phyloP scores from a whole-genome alignment of 2,329 filamentous ascomycete species.

The Dactylellina drechsleri region DNA sequence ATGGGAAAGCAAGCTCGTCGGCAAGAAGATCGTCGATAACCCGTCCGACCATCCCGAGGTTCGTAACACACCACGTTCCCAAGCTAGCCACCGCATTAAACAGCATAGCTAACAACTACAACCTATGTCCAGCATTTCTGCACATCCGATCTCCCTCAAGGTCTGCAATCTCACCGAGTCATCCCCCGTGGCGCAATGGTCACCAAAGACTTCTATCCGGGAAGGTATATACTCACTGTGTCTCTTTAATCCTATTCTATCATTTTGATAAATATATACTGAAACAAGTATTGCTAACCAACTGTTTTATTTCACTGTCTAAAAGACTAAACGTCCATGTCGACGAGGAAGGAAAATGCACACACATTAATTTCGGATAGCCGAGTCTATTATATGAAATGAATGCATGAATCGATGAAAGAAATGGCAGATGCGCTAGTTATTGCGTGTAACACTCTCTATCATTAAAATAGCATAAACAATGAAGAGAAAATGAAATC shows the following conservation, averaged over 20 bases:
- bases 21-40: background rate
- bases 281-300: background rate
- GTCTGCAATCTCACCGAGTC: conserved; percentile 53
- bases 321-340: conserved; percentile 58
- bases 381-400: background rate
- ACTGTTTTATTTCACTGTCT: background rate
- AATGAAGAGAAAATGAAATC: no score
- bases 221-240: conserved; percentile 46
- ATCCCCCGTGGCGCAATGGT: conserved; percentile 54
- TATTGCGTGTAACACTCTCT: background rate
- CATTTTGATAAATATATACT: no score
- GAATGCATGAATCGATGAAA: background rate
- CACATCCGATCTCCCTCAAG: conserved; percentile 56
- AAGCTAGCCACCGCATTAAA: background rate
- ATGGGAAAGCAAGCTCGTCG: conserved; percentile 1
- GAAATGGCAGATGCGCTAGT: background rate
- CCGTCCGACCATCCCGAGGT: conserved; percentile 38
- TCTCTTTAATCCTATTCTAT: background rate
- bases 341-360: conserved; percentile 55
- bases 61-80: background rate
- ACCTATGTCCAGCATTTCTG: conserved; percentile 47
- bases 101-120: background rate
- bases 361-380: conserved; percentile 56
- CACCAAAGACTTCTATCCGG: conserved; percentile 56
- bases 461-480: background rate